phyloP scores from a whole-genome alignment of 2,329 filamentous ascomycete species.

The Colletotrichum ledebouriae region DNA sequence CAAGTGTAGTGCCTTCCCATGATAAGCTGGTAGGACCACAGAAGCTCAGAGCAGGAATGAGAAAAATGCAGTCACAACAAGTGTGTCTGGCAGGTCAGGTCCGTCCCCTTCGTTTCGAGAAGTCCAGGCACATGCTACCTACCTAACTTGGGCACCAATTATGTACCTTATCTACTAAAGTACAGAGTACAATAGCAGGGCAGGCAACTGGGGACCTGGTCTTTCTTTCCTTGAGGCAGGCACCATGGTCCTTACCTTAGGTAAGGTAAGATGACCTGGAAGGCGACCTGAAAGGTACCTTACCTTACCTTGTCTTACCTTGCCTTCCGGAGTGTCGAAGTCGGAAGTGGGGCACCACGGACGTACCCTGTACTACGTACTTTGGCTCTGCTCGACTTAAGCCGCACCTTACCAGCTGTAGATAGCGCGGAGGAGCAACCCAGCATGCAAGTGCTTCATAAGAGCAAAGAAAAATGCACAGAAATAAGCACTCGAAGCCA shows the following conservation, averaged over 20 bases:
- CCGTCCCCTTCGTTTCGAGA: background rate
- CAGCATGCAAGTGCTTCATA: background rate
- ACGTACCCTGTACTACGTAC: slow-evolving; percentile 9
- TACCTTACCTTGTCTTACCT: background rate
- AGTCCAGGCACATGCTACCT: no score
- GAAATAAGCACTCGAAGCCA: slow-evolving; percentile 46
- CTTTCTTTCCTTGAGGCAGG: no score
- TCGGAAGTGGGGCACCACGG: slow-evolving; percentile 9
- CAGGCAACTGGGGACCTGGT: no score
- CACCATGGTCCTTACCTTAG: background rate
- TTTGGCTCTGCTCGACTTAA: slow-evolving; percentile 6
- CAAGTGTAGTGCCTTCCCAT: background rate
- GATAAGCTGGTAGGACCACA: no score
- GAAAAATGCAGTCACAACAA: no score
- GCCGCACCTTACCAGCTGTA: slow-evolving; percentile 11
- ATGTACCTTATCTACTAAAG: no score
- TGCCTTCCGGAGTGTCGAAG: slow-evolving; percentile 10
- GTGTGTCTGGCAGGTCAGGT: background rate
- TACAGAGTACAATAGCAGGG: no score
- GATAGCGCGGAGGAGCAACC: background rate
- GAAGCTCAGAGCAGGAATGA: no score
- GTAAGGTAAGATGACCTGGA: background rate
- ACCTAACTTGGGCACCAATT: no score
- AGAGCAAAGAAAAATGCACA: slow-evolving; percentile 46
- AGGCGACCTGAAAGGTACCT: background rate